phyloP scores from a whole-genome alignment of 495 filamentous ascomycete species.

The Aspergillus bertholletiae region DNA sequence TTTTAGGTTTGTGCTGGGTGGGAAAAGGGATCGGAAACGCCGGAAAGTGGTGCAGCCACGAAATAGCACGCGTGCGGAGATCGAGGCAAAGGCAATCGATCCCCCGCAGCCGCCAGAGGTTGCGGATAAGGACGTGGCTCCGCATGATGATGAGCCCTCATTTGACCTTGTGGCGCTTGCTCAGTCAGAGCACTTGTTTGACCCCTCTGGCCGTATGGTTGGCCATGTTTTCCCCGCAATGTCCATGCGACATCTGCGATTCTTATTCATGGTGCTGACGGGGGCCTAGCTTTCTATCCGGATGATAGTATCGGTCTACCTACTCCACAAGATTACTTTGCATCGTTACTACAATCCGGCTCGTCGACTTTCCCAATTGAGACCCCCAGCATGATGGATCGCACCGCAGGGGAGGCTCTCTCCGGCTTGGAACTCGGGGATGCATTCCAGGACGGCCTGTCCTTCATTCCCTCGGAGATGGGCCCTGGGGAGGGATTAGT shows the following conservation, averaged over 20 bases:
- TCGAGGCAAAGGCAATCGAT: neutral
- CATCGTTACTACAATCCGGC: neutral
- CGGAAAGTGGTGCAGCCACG: neutral
- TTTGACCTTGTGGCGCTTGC: neutral
- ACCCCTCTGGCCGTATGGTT: neutral
- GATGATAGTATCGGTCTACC: neutral
- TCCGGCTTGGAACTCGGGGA: neutral
- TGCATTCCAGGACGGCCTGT: neutral
- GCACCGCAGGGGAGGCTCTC: neutral
- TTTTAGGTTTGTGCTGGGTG: neutral
- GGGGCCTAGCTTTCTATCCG: neutral
- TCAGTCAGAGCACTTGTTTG: neutral
- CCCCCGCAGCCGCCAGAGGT: neutral
- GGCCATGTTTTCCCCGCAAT: neutral
- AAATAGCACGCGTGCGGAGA: neutral
- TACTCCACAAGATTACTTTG: neutral
- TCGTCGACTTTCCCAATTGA: neutral
- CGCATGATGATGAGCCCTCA: neutral
- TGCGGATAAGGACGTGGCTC: neutral
- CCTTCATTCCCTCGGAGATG: neutral
- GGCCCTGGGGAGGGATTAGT: neutral
- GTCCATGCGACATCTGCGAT: too few relatives aligned
- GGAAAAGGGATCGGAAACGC: neutral
- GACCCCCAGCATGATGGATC: neutral
- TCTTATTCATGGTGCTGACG: neutral